Percentiles rank a stretch among this genome's conserved stretches.
phyloP scores from a whole-genome alignment of 305 asterid species.

The Euphrasia arctica region DNA sequence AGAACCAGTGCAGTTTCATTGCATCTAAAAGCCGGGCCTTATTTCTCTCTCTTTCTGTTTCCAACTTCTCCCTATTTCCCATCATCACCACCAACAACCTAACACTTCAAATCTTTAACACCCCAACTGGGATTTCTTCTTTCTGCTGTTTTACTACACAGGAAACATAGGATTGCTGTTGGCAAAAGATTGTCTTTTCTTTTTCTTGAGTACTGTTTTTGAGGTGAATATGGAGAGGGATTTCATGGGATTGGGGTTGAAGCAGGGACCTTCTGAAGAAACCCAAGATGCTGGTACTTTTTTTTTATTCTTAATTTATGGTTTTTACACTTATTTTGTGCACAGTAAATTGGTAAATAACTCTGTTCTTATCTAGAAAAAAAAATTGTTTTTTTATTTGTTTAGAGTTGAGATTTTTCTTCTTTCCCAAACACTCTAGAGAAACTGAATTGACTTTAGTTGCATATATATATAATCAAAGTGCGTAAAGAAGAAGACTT shows the following conservation, averaged over 20 bases:
- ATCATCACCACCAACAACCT: conserved; percentile 17
- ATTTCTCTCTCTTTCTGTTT: conserved; percentile 17
- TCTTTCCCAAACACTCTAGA: too few species aligned
- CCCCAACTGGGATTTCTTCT: too few species aligned
- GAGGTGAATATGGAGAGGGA: conserved; percentile 63
- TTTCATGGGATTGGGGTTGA: conserved; percentile 71
- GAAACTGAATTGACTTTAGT: too few species aligned
- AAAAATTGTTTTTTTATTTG: too few species aligned
- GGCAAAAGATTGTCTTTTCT: not conserved
- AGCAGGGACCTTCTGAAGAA: conserved; percentile 56
- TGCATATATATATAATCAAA: too few species aligned
- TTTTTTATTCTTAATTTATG: not conserved
- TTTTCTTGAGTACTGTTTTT: conserved; percentile 8
- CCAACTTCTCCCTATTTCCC: conserved; percentile 14
- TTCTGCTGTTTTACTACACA: not conserved
- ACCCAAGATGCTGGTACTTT: conserved; percentile 52
- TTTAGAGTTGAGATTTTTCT: too few species aligned
- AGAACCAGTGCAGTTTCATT: not conserved
- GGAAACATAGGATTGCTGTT: conserved; percentile 13
- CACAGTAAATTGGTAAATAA: not conserved
- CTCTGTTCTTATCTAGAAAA: not conserved
- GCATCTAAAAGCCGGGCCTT: conserved; percentile 1
- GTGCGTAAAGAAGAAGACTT: too few species aligned
- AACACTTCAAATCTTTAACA: too few species aligned
- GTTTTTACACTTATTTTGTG: not conserved